These are phyloP conservation scores for Mucor ambiguus DNA, from an alignment of 371 early-diverging fungal species.

Conservation along the genomic window DNA sequence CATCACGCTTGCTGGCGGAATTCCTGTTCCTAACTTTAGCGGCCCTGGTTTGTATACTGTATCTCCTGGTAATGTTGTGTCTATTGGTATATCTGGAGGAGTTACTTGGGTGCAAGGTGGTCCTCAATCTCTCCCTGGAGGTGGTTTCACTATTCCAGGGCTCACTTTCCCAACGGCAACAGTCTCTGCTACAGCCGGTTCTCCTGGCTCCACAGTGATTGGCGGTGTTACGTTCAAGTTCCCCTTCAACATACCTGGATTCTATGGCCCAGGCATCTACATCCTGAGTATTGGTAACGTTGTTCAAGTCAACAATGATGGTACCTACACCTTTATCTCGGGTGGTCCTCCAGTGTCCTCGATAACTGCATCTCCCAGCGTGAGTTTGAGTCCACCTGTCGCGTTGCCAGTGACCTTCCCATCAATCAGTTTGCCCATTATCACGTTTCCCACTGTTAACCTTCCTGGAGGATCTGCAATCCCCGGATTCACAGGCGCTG, in stretches of 20 bases:
- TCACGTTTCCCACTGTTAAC: constrained; percentile 1
- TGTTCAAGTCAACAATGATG: background rate
- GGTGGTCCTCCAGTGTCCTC: background rate
- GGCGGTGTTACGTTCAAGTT: background rate
- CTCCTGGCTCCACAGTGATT: background rate
- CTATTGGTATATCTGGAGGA: background rate
- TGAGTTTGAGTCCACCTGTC: background rate
- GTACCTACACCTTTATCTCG: background rate
- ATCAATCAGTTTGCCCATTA: background rate
- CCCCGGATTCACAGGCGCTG: constrained; percentile 4
- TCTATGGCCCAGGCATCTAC: constrained; percentile 7
- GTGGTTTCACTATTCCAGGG: too few relatives aligned
- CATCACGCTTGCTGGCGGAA: constrained; percentile 1
- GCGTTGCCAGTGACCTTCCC: background rate
- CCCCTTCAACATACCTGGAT: constrained; percentile 4
- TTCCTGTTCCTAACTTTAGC: background rate
- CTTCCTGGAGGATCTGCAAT: background rate
- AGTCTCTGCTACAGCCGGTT: background rate
- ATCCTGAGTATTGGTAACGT: constrained; percentile 12
- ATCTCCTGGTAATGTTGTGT: constrained; percentile 11
- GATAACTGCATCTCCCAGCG: background rate
- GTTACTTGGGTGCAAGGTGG: constrained; percentile 1
- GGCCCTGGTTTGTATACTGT: constrained; percentile 8
- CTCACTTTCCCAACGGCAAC: background rate
- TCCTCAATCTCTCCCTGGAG: background rate